Percentiles rank a stretch among this genome's conserved stretches.
phyloP scores from a whole-genome alignment of 2,329 filamentous ascomycete species.

The Penicillium sp. region DNA sequence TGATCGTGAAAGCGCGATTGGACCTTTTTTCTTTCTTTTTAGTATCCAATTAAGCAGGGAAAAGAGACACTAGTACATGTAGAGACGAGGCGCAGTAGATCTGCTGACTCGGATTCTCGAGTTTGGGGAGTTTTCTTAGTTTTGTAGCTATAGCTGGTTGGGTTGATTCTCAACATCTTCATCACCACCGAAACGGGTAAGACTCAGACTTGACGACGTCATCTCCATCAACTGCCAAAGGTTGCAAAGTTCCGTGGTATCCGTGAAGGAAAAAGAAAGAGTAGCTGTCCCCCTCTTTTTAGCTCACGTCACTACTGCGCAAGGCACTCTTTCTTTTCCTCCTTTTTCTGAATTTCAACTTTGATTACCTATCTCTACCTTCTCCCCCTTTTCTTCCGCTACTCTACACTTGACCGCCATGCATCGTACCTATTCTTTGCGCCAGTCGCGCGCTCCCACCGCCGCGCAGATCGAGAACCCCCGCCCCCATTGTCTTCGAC shows the following conservation, averaged over 20 bases:
- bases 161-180: background rate
- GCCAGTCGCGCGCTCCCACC: conserved; percentile 91
- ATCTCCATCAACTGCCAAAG: conserved; percentile 4
- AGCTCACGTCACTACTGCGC: conserved; percentile 34
- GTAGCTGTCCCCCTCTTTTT: conserved; percentile 7
- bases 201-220: conserved; percentile 9
- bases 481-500: conserved; percentile 87
- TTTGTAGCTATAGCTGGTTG: background rate
- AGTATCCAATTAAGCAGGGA: background rate
- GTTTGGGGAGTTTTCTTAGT: background rate
- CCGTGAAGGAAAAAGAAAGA: conserved; percentile 9
- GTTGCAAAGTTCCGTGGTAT: conserved; percentile 26
- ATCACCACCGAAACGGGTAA: conserved; percentile 2
- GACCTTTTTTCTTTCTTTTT: too few relatives aligned
- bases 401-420: conserved; percentile 48
- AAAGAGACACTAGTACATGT: background rate
- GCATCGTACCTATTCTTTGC: conserved; percentile 99
- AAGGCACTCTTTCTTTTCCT: conserved; percentile 16
- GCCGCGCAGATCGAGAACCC: conserved; percentile 88
- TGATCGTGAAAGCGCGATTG: conserved; percentile 14
- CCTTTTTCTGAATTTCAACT: conserved; percentile 4
- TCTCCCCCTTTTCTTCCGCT: background rate
- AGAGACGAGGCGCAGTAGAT: conserved; percentile 1
- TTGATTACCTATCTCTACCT: conserved; percentile 1
- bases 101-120: too few relatives aligned